Conservation (phyloP, 495 filamentous ascomycete genomes). For the Penicillium ochrochloron region DNA sequence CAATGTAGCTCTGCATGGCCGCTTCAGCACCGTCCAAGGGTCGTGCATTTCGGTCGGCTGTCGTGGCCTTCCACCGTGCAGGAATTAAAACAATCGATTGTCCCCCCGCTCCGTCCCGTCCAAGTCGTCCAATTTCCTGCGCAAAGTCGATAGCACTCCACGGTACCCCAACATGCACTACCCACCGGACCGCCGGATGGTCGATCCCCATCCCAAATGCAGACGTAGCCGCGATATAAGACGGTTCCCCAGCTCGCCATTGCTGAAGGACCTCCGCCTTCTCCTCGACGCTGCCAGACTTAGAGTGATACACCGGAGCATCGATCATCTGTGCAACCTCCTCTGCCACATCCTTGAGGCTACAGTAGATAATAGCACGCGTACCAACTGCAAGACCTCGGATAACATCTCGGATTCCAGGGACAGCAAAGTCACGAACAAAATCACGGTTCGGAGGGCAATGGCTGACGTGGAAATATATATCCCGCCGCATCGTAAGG, state of each 20-base stretch:
- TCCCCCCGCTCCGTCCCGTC: not conserved
- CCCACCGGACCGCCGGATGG: not conserved
- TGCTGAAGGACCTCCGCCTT: not conserved
- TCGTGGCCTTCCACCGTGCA: not conserved
- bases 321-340: not conserved
- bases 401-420: not conserved
- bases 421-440: not conserved
- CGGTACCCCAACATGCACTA: not conserved
- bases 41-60: not conserved
- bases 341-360: not conserved
- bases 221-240: not conserved
- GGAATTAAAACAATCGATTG: not conserved
- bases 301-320: not conserved
- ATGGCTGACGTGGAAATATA: not conserved
- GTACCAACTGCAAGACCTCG: not conserved
- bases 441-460: not conserved
- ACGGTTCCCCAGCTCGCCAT: not conserved
- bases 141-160: not conserved
- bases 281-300: slow-evolving; percentile 1
- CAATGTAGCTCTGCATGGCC: not conserved
- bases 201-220: not conserved
- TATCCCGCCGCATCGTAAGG: not conserved
- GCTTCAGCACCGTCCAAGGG: not conserved
- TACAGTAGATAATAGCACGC: not conserved
- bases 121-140: not conserved